A percentile compares a stretch with the other conserved stretches of the same genome.
Conservation (phyloP, 1,139 yeast genomes). For the Kurtzmaniella quercitrusa region DNA sequence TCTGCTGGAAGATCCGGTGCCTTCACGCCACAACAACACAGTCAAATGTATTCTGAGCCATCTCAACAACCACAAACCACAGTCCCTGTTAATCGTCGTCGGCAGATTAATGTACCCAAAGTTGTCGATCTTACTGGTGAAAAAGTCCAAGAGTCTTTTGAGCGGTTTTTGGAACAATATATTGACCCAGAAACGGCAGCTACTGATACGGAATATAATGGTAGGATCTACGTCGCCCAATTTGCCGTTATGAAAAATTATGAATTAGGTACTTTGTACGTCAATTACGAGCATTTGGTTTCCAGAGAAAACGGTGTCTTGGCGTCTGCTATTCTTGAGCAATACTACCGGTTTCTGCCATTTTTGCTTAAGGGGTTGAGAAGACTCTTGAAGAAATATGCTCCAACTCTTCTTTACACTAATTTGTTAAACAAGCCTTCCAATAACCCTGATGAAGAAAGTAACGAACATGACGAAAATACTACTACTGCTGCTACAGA, state of each 20-base stretch:
- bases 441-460: constrained; percentile 17
- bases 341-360: constrained; percentile 89
- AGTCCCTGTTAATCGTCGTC: constrained; percentile 28
- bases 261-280: constrained; percentile 75
- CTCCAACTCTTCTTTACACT: constrained; percentile 65
- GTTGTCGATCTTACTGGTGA: constrained; percentile 92
- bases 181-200: constrained; percentile 33
- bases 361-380: constrained; percentile 74
- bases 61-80: constrained; percentile 14
- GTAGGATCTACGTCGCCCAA: constrained; percentile 71
- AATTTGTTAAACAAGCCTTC: constrained; percentile 28
- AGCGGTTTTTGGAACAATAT: constrained; percentile 72
- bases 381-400: constrained; percentile 67
- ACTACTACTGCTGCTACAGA: constrained; percentile 9
- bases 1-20: constrained; percentile 37
- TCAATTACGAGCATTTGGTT: constrained; percentile 78
- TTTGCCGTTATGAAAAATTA: constrained; percentile 75
- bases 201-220: constrained; percentile 41
- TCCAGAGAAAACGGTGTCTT: constrained; percentile 80
- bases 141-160: constrained; percentile 88
- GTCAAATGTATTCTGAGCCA: constrained; percentile 16
- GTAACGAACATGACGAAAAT: constrained; percentile 12
- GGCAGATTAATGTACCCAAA: constrained; percentile 70
- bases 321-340: constrained; percentile 86
- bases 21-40: constrained; percentile 23